These are phyloP conservation scores for Acorus calamus DNA, from an alignment of 106 monocot genomes.

Conservation along the genomic window DNA sequence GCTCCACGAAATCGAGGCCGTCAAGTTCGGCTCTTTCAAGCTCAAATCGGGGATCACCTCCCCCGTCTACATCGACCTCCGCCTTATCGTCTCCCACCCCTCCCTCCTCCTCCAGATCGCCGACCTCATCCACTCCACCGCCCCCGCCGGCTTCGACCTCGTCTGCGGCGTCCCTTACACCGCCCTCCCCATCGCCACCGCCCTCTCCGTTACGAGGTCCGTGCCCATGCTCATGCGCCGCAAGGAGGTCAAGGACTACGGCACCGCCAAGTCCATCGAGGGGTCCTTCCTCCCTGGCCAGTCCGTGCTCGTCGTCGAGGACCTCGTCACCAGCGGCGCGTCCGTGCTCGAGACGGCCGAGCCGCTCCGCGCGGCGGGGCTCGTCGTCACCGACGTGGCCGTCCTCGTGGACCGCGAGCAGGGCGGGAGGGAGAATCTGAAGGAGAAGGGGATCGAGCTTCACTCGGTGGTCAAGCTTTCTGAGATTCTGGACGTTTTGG, in stretches of 20 bases:
- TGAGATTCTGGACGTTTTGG: conserved; percentile 56
- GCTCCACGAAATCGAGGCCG: conserved; percentile 71
- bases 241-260: conserved; percentile 83
- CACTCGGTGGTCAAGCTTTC: conserved; percentile 53
- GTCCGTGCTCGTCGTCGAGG: conserved; percentile 69
- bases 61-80: conserved; percentile 97
- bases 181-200: conserved; percentile 87
- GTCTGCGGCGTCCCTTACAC: conserved; percentile 97
- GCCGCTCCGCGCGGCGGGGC: conserved; percentile 56
- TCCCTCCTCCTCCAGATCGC: conserved; percentile 41
- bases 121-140: conserved; percentile 22
- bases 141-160: conserved; percentile 38
- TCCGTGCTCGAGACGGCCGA: conserved; percentile 86
- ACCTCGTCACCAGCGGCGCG: conserved; percentile 90
- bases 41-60: conserved; percentile 92
- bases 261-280: conserved; percentile 67
- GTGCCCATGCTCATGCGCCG: conserved; percentile 96
- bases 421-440: conserved; percentile 82
- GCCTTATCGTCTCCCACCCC: conserved; percentile 68
- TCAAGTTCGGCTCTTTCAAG: conserved; percentile 84
- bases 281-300: conserved; percentile 54
- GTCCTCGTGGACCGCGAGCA: conserved; percentile 88
- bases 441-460: conserved; percentile 49
- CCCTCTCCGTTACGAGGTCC: conserved; percentile 46
- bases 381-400: conserved; percentile 59